phyloP scores from a whole-genome alignment of 164 flowering plant genomes.

The Protea cynaroides region DNA sequence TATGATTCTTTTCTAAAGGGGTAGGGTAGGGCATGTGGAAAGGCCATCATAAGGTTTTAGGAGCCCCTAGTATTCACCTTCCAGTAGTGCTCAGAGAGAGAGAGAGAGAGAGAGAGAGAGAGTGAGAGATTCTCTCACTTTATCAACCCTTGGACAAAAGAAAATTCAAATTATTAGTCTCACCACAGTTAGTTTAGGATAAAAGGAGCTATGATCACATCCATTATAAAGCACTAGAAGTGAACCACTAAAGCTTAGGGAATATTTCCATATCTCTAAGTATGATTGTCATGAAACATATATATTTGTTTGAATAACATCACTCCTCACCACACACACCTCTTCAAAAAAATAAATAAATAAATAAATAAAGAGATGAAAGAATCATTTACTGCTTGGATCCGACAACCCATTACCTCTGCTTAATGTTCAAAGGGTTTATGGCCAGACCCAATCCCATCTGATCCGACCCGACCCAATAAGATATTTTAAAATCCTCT shows the following conservation, averaged over 20 bases:
- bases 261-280: background rate
- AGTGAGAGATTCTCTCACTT: background rate
- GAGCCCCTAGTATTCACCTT: background rate
- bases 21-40: constrained; percentile 2
- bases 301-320: background rate
- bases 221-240: background rate
- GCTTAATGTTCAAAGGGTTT: too few species aligned
- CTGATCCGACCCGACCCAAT: background rate
- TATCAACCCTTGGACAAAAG: background rate
- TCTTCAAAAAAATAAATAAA: too few species aligned
- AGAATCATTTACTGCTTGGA: too few species aligned
- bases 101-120: background rate
- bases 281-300: background rate
- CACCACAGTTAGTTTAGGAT: background rate
- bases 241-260: background rate
- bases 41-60: background rate
- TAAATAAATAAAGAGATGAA: too few species aligned
- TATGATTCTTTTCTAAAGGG: background rate
- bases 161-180: background rate
- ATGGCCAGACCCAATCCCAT: background rate
- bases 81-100: background rate
- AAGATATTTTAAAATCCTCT: background rate
- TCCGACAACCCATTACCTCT: too few species aligned
- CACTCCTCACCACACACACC: background rate
- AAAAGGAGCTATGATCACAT: background rate